Conservation (phyloP, 306 rosid genomes). For the Fragaria nilgerrensis region DNA sequence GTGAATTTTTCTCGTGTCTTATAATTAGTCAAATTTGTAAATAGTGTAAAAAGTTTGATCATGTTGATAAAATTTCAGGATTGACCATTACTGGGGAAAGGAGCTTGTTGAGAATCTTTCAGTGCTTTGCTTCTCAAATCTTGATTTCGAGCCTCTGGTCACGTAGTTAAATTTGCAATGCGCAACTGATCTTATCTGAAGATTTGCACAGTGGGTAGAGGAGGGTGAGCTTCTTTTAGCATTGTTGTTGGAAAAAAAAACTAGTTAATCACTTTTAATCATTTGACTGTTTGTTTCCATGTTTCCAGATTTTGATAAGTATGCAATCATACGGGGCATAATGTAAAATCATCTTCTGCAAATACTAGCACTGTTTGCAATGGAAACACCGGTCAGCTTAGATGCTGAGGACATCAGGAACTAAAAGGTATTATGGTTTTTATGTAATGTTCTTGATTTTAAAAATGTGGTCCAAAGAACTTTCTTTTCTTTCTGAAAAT, state of each 20-base stretch:
- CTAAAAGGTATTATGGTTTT: constrained; percentile 59
- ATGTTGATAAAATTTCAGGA: constrained; percentile 46
- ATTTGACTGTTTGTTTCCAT: constrained; percentile 23
- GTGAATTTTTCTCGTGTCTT: constrained; percentile 30
- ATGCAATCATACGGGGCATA: constrained; percentile 60
- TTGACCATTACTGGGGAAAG: constrained; percentile 97
- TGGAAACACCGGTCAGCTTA: constrained; percentile 97
- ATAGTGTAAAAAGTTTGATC: constrained; percentile 27
- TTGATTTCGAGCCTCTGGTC: constrained; percentile 96
- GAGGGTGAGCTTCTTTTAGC: constrained; percentile 61
- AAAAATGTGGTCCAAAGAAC: neutral
- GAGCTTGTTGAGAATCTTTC: constrained; percentile 96
- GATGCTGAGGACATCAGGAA: constrained; percentile 92
- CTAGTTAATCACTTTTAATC: constrained; percentile 45
- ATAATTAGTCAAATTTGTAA: neutral
- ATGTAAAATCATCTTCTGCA: constrained; percentile 98
- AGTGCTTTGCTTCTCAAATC: constrained; percentile 95
- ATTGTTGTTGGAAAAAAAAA: neutral
- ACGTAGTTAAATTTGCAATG: constrained; percentile 81
- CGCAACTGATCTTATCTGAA: constrained; percentile 89
- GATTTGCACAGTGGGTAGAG: constrained; percentile 96
- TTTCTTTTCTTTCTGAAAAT: neutral
- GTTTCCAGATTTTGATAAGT: constrained; percentile 66
- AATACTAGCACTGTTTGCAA: constrained; percentile 88
- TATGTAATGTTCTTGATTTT: constrained; percentile 2